Evolutionary conservation across 164 flowering plant species (phyloP).

Genomic region (Aristolochia contorta): DNA sequence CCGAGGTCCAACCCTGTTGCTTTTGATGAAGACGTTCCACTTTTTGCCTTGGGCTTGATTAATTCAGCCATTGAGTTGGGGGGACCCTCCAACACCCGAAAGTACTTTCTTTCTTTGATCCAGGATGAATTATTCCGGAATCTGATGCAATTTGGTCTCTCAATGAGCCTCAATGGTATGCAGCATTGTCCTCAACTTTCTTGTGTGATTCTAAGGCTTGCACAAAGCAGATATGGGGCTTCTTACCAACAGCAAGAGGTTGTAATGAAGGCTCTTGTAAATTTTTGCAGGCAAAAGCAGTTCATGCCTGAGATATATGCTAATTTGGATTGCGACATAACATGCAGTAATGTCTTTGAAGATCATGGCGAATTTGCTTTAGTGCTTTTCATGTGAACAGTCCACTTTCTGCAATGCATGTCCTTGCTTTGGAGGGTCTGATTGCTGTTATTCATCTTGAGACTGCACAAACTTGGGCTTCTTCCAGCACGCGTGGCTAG

Average conservation of each 20-base stretch:
- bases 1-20: constrained; percentile 25
- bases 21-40: constrained; percentile 36
- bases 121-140: constrained; percentile 22
- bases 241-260: constrained; percentile 29
- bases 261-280: constrained; percentile 29
- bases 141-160: constrained; percentile 11
- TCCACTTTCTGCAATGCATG: constrained; percentile 27
- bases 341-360: constrained; percentile 11
- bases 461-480: constrained; percentile 36
- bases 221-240: constrained; percentile 22
- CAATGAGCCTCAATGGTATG: constrained; percentile 26
- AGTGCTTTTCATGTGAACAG: constrained; percentile 34
- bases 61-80: constrained; percentile 35
- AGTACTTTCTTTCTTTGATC: constrained; percentile 22
- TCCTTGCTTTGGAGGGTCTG: constrained; percentile 26
- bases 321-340: constrained; percentile 28
- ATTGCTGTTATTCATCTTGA: constrained; percentile 26
- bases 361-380: constrained; percentile 16
- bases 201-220: constrained; percentile 23
- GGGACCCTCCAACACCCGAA: constrained; percentile 28
- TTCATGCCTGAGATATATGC: constrained; percentile 30
- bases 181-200: constrained; percentile 24
- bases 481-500: constrained; percentile 27
- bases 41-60: constrained; percentile 32
- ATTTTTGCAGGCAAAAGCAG: constrained; percentile 23